These are phyloP conservation scores for Teratosphaeria nubilosa DNA, from an alignment of 2,329 filamentous ascomycete species.

Conservation along the genomic window DNA sequence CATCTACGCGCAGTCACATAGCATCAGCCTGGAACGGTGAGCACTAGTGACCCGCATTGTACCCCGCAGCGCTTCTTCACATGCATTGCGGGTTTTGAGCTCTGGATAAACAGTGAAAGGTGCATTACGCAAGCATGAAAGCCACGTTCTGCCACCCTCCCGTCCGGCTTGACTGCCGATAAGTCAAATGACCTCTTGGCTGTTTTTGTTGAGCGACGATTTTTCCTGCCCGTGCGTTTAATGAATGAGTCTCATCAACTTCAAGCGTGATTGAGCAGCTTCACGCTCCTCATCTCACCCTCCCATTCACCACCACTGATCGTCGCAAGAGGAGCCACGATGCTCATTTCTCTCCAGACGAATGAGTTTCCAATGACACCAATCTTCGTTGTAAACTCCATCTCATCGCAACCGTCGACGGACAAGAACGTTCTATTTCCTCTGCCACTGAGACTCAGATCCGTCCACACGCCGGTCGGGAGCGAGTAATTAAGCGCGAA, in stretches of 20 bases:
- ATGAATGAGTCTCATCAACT: background rate
- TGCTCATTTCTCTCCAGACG: constrained; percentile 35
- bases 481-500: constrained; percentile 34
- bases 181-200: no score
- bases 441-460: constrained; percentile 26
- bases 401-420: constrained; percentile 19
- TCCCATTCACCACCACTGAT: constrained; percentile 27
- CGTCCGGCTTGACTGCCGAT: background rate
- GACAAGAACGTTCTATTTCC: constrained; percentile 29
- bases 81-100: background rate
- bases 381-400: constrained; percentile 35
- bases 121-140: background rate
- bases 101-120: background rate
- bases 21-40: no score
- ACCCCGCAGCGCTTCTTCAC: no score
- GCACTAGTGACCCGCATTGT: no score
- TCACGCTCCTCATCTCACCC: constrained; percentile 9
- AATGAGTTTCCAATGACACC: constrained; percentile 34
- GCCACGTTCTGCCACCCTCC: background rate
- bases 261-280: constrained; percentile 11
- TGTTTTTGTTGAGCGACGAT: no score
- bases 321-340: constrained; percentile 36
- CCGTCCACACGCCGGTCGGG: constrained; percentile 28
- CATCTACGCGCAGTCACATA: no score
- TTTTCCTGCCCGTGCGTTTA: no score